Conservation (phyloP, 78 protist genomes). For the Dictyostelium discoideum region DNA sequence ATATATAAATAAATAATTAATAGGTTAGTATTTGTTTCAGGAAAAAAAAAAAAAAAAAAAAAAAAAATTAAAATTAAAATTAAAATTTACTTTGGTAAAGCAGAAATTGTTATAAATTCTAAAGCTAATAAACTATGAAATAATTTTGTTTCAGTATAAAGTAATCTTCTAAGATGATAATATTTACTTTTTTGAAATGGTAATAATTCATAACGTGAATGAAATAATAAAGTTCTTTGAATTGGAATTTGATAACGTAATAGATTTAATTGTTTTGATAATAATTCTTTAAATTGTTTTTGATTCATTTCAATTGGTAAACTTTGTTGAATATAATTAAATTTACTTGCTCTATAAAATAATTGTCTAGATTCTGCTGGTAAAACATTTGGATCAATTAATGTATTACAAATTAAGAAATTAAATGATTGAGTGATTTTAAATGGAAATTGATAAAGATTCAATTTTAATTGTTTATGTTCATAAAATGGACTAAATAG, state of each 20-base stretch:
- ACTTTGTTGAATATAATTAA: neutral
- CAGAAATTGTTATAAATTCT: neutral
- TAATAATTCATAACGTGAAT: slow-evolving; percentile 13
- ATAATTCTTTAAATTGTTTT: neutral
- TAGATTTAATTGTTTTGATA: neutral
- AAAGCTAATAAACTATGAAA: neutral
- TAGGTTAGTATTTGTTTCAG: neutral
- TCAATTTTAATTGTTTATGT: neutral
- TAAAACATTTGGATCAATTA: neutral
- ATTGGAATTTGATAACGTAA: neutral
- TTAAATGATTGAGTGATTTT: neutral
- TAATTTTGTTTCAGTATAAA: neutral
- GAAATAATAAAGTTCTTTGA: neutral
- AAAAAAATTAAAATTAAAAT: neutral
- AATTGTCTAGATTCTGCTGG: neutral
- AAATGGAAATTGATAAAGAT: neutral
- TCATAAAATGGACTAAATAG: slow-evolving; percentile 26
- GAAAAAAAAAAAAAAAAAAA: too few relatives aligned
- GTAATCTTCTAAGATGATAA: neutral
- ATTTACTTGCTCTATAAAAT: neutral
- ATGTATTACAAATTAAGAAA: neutral
- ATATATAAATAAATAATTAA: too few relatives aligned
- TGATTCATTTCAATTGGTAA: neutral
- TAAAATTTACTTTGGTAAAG: neutral
- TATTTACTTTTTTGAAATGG: slow-evolving; percentile 16